A percentile compares a stretch with the other conserved stretches of the same genome.
Evolutionary conservation across 768 basidiomycete genomes (phyloP).

Genomic region (Sutorius australiensis): DNA sequence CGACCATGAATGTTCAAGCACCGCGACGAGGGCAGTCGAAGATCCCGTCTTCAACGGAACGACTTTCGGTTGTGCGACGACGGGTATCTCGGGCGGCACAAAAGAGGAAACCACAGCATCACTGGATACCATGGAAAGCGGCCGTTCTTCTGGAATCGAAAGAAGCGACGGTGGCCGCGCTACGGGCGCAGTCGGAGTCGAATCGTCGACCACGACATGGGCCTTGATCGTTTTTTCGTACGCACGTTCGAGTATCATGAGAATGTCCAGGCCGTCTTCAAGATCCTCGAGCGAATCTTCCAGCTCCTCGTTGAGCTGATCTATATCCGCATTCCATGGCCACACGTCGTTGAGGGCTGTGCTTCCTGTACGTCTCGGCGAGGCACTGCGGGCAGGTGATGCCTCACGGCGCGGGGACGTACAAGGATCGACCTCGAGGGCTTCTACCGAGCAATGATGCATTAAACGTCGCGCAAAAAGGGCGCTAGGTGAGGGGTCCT

Average conservation of each 20-base stretch:
- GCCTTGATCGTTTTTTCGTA: conserved; percentile 63
- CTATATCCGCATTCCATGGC: conserved; percentile 32
- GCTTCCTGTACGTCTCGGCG: conserved; percentile 38
- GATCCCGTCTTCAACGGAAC: conserved; percentile 55
- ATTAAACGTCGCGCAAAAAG: conserved; percentile 78
- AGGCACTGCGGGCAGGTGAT: conserved; percentile 42
- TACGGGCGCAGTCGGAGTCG: neutral
- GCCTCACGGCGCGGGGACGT: conserved; percentile 16
- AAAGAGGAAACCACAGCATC: neutral
- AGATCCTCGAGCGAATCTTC: conserved; percentile 55
- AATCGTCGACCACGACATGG: conserved; percentile 43
- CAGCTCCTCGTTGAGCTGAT: conserved; percentile 42
- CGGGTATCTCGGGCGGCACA: conserved; percentile 14
- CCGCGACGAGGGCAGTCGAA: conserved; percentile 64
- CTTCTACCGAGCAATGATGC: conserved; percentile 75
- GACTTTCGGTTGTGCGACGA: conserved; percentile 18
- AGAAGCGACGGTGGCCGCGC: conserved; percentile 12
- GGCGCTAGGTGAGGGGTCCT: conserved; percentile 43
- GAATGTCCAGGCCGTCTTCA: conserved; percentile 65
- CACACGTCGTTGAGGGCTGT: conserved; percentile 27
- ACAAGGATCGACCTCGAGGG: conserved; percentile 13
- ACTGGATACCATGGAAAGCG: neutral
- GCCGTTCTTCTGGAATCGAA: conserved; percentile 23
- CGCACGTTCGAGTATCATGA: conserved; percentile 65
- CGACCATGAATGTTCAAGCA: conserved; percentile 45